phyloP scores from a whole-genome alignment of 345 rosid genomes.

The Moricandia moricandioides region DNA sequence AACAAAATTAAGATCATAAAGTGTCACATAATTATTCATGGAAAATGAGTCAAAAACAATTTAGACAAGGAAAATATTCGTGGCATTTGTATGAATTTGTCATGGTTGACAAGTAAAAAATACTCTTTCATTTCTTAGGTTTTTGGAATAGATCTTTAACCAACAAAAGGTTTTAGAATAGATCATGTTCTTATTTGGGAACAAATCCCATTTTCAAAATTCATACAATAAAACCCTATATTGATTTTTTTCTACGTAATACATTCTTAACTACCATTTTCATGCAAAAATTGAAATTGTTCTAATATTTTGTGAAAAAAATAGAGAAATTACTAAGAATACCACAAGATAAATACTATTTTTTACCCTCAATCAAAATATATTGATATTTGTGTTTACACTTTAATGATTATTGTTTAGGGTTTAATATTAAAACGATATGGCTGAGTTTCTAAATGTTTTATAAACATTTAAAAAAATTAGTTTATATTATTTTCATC shows the following conservation, averaged over 20 bases:
- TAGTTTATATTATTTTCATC: too few relatives aligned
- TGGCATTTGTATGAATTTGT: conserved; percentile 5
- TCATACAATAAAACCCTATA: not conserved
- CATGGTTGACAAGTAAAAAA: conserved; percentile 12
- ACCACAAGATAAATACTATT: too few relatives aligned
- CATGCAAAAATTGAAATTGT: not conserved
- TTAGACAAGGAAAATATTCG: not conserved
- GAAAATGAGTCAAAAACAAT: not conserved
- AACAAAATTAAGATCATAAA: not conserved
- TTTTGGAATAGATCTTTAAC: not conserved
- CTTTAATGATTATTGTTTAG: too few relatives aligned
- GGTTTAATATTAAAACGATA: too few relatives aligned
- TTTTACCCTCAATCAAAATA: too few relatives aligned
- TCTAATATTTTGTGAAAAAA: not conserved
- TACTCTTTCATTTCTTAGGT: not conserved
- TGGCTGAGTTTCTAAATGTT: too few relatives aligned
- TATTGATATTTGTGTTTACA: too few relatives aligned
- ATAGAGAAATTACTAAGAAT: too few relatives aligned
- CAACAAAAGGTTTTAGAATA: not conserved
- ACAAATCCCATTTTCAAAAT: not conserved
- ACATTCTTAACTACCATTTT: not conserved
- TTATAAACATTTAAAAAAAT: too few relatives aligned
- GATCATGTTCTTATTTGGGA: not conserved
- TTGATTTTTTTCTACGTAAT: not conserved
- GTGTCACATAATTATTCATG: conserved; percentile 1